Conservation (phyloP, 768 basidiomycete species). For the Wakefieldia striispora region DNA sequence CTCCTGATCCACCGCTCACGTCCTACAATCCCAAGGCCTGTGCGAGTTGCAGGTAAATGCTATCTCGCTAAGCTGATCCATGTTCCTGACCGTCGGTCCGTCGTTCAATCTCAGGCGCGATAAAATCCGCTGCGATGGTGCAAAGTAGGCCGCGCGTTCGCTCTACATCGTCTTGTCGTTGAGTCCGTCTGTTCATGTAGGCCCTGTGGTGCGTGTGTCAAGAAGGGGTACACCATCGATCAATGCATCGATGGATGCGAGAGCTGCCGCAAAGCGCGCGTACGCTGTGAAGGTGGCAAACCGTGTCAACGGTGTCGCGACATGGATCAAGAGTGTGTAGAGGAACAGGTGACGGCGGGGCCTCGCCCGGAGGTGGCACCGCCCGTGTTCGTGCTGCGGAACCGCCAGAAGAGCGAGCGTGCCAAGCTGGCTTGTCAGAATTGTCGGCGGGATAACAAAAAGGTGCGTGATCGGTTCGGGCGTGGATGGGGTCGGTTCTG, state of each 20-base stretch:
- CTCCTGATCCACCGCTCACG: slow-evolving; percentile 11
- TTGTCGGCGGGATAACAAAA: slow-evolving; percentile 65
- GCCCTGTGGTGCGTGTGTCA: slow-evolving; percentile 58
- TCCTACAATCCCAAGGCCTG: slow-evolving; percentile 42
- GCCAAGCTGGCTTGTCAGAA: slow-evolving; percentile 58
- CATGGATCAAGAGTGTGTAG: slow-evolving; percentile 43
- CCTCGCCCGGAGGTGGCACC: slow-evolving; percentile 25
- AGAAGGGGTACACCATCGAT: slow-evolving; percentile 49
- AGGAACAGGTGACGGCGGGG: slow-evolving; percentile 34
- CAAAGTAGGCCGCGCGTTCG: slow-evolving; percentile 35
- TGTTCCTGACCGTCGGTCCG: background rate
- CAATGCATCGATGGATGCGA: slow-evolving; percentile 65
- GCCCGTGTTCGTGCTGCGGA: slow-evolving; percentile 23
- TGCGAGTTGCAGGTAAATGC: slow-evolving; percentile 52
- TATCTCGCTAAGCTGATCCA: background rate
- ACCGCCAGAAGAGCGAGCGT: slow-evolving; percentile 42
- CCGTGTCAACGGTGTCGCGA: slow-evolving; percentile 37
- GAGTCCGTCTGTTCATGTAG: slow-evolving; percentile 27
- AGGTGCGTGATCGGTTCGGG: slow-evolving; percentile 37
- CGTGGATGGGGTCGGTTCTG: background rate
- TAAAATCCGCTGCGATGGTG: slow-evolving; percentile 60
- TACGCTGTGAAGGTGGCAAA: slow-evolving; percentile 41
- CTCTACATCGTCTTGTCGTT: background rate
- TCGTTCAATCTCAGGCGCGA: slow-evolving; percentile 43
- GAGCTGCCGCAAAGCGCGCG: slow-evolving; percentile 49